Evolutionary conservation across 1,284 basidiomycete species (phyloP), one percentile per base, ranked within the genome.

Genomic region (Melampsora larici-populina): DNA sequence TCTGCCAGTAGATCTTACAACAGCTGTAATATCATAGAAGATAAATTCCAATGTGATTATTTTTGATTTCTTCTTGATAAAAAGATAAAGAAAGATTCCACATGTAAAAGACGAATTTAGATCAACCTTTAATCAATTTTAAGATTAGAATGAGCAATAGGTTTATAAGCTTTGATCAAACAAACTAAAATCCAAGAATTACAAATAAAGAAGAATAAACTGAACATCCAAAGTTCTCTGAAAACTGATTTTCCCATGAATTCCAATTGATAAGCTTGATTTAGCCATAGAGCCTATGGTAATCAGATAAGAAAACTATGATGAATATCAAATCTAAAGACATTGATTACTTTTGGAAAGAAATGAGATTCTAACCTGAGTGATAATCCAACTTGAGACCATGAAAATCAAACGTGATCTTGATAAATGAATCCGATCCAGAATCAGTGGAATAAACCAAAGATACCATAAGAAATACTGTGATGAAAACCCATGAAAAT

Each of bases 381-480:
- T 89, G 0, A 86, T 88, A 0, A 90, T 86, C 97, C 97, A 99
- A 0, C 89, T 85, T 0, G 80, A 85, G 0, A 89, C 78, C 70
- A 88, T 87, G 2, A 83, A 68, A 2, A 86, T n/a, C 0, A 0
- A 88, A 64, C 58, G 65, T 85, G 46, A 93, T 86, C 0, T 84
- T 82, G 0, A 96, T 83, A 18, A 86, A 87, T 0, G 92, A 90
- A 75, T 75, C 21, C 66, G 21, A 8, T 29, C 55, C 2, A 93
- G 86, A 15, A 97, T 85, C 2, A 95, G 86, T 0, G 97, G 95
- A 0, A 99, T 85, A 79, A 99, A 89, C 79, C 94, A 90, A 8
- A 95, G 89, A 83, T 96, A 98, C 97, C 97, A 99, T 67, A 97
- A 87, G 85, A 98, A 99, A 85, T 99, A 99, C 91, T 99, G 85